Evolutionary conservation across 352 stramenopile species (phyloP).

Genomic region (Albugo candida): DNA sequence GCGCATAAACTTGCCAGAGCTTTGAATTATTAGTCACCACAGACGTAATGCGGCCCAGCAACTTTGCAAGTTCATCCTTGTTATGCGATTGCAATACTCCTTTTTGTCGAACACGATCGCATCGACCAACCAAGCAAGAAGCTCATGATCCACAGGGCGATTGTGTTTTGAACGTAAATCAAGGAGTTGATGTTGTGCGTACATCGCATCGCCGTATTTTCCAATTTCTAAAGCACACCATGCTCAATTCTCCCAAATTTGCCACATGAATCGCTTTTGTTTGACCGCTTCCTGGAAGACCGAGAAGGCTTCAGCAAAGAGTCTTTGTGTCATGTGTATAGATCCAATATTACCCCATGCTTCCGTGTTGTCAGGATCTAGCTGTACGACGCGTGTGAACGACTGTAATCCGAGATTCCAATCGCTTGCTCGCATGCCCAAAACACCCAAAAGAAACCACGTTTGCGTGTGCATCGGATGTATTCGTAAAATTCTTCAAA

Average conservation of each 20-base stretch:
- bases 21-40: constrained; percentile 59
- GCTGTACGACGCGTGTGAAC: constrained; percentile 86
- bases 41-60: constrained; percentile 57
- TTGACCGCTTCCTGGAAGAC: constrained; percentile 75
- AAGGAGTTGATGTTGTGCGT: constrained; percentile 68
- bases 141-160: constrained; percentile 42
- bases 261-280: constrained; percentile 81
- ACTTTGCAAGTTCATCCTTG: constrained; percentile 26
- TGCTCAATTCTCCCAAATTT: constrained; percentile 84
- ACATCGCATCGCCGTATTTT: constrained; percentile 60
- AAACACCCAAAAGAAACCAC: constrained; percentile 87
- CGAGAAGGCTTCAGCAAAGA: constrained; percentile 58
- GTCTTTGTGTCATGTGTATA: constrained; percentile 73
- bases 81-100: constrained; percentile 19
- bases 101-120: constrained; percentile 47
- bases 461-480: constrained; percentile 78
- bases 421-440: constrained; percentile 76
- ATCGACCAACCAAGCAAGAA: constrained; percentile 68
- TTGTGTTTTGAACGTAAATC: constrained; percentile 70
- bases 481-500: constrained; percentile 76
- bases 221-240: constrained; percentile 60
- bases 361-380: constrained; percentile 81
- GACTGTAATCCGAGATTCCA: constrained; percentile 74
- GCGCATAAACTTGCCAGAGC: constrained; percentile 69
- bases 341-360: constrained; percentile 45